Percentiles rank a stretch among this genome's conserved stretches.
Evolutionary conservation across 176 grass and related monocot species (phyloP).

Genomic region (Oryza nivara): DNA sequence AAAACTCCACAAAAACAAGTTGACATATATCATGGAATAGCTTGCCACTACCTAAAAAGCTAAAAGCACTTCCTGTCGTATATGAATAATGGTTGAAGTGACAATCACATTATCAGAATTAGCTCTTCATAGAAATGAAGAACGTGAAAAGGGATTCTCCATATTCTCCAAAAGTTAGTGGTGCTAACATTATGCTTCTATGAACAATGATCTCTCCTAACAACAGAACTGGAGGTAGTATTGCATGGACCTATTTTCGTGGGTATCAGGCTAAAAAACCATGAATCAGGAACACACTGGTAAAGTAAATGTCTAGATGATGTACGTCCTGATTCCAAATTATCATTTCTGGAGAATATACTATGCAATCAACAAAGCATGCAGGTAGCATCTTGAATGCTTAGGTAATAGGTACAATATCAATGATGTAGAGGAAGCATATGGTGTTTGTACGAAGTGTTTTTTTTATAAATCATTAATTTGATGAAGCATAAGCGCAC

Average conservation of each 20-base stretch:
- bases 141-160: not conserved
- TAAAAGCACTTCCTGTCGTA: not conserved
- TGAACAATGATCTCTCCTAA: not conserved
- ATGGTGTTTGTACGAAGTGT: no score
- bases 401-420: not conserved
- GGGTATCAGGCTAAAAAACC: not conserved
- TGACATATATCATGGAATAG: not conserved
- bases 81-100: not conserved
- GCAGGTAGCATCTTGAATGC: not conserved
- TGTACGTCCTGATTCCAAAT: not conserved
- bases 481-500: not conserved
- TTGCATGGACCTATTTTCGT: not conserved
- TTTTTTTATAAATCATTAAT: not conserved
- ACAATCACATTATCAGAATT: not conserved
- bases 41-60: not conserved
- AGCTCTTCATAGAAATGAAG: not conserved
- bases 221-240: not conserved
- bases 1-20: not conserved
- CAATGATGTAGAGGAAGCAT: not conserved
- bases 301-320: not conserved
- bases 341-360: not conserved
- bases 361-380: not conserved
- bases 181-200: not conserved
- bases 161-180: not conserved
- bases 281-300: not conserved